Conservation (phyloP, 169 alveolate species). For the Plasmodium gonderi region DNA sequence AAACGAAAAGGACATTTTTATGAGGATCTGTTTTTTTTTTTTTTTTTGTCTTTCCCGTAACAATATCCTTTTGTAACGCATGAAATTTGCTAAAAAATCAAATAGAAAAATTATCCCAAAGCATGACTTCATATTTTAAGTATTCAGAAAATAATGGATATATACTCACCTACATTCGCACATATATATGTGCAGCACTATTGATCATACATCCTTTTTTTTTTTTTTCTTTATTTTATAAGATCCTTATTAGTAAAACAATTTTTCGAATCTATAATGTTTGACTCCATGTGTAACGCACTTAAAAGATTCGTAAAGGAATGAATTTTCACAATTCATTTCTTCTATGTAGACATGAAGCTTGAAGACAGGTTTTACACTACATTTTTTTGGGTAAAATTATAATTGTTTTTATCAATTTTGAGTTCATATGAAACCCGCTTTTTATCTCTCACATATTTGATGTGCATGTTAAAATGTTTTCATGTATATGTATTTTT, state of each 20-base stretch:
- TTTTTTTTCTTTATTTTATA: too few relatives aligned
- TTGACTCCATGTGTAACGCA: neutral
- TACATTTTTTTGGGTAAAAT: neutral
- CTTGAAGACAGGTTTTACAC: too few relatives aligned
- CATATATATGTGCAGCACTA: neutral
- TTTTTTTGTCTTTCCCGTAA: neutral
- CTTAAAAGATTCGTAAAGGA: neutral
- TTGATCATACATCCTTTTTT: neutral
- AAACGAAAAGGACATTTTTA: neutral
- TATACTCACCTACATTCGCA: neutral
- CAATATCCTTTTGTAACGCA: neutral
- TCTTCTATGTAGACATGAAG: neutral
- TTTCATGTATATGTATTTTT: neutral
- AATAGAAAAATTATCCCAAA: too few relatives aligned
- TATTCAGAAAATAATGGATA: neutral
- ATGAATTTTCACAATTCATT: neutral
- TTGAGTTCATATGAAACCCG: neutral
- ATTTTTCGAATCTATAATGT: neutral
- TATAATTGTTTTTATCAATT: conserved; percentile 4
- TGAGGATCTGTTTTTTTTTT: neutral
- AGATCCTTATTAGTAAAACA: neutral
- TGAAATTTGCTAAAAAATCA: neutral
- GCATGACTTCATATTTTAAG: neutral
- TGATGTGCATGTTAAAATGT: neutral
- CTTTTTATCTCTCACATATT: neutral